Conservation (phyloP, 2,329 filamentous ascomycete species). For the Alternaria consortialis region DNA sequence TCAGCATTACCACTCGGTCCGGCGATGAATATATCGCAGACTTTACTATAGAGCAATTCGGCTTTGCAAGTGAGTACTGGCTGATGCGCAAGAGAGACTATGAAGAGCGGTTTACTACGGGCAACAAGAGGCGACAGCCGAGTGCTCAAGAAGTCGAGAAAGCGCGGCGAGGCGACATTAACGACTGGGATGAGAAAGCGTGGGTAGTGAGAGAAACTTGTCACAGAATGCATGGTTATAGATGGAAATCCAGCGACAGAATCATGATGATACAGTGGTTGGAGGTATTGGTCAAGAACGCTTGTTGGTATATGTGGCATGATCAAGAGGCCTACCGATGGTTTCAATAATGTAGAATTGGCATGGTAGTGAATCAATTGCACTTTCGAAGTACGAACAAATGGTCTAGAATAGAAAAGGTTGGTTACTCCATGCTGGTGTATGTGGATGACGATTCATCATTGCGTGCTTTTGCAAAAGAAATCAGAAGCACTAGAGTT, state of each 20-base stretch:
- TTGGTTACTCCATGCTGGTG: not conserved
- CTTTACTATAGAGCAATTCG: conserved; percentile 16
- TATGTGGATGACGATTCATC: not conserved
- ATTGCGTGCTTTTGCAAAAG: conserved; percentile 1
- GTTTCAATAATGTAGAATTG: not conserved
- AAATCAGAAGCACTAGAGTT: not conserved
- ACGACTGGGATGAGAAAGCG: not conserved
- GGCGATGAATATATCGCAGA: conserved; percentile 13
- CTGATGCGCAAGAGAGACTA: conserved; percentile 8
- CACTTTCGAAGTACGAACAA: not conserved
- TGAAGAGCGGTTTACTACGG: not conserved
- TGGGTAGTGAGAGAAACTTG: not conserved
- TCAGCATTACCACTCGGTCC: not conserved
- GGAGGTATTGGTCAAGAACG: not conserved
- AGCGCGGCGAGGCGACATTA: not conserved
- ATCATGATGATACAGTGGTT: not conserved
- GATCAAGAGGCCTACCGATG: not conserved
- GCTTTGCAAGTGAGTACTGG: not conserved
- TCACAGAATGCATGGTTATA: not conserved
- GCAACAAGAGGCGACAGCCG: not conserved
- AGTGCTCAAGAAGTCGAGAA: not conserved
- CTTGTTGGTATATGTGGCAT: not conserved
- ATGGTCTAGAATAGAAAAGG: not conserved
- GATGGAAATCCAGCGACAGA: not conserved
- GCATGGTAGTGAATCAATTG: not conserved